Evolutionary conservation across 257 asterid genomes (phyloP).

Genomic region (Nicotiana paniculata): DNA sequence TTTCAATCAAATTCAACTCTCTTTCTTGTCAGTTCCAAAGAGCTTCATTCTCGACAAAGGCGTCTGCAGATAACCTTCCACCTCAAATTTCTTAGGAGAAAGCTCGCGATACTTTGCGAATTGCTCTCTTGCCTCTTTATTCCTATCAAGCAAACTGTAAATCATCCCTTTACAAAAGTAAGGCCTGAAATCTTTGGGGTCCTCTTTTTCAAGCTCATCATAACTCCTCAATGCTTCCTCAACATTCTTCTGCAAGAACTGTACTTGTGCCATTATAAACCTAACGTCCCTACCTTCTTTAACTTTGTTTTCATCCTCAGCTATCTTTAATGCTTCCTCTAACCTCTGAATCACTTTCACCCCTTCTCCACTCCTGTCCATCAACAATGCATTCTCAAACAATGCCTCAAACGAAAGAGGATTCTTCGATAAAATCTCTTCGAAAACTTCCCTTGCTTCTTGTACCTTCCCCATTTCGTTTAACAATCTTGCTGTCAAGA

Average conservation of each 20-base stretch:
- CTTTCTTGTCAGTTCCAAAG: slow-evolving; percentile 51
- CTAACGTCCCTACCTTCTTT: slow-evolving; percentile 79
- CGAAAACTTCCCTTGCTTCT: slow-evolving; percentile 55
- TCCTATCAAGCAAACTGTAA: slow-evolving; percentile 55
- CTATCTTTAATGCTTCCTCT: slow-evolving; percentile 55
- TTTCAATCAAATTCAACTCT: slow-evolving; percentile 18
- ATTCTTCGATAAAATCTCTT: slow-evolving; percentile 38
- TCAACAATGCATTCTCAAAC: slow-evolving; percentile 67
- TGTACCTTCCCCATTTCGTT: slow-evolving; percentile 53
- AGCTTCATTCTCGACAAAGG: slow-evolving; percentile 83
- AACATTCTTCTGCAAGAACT: slow-evolving; percentile 71
- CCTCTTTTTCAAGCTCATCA: slow-evolving; percentile 69
- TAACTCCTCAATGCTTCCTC: slow-evolving; percentile 73
- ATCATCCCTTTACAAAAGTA: slow-evolving; percentile 90
- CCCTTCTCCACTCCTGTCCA: slow-evolving; percentile 74
- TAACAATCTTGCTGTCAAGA: slow-evolving; percentile 53
- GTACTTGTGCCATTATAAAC: slow-evolving; percentile 77
- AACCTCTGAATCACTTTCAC: slow-evolving; percentile 54
- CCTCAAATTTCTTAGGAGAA: slow-evolving; percentile 72
- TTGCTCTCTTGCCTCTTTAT: slow-evolving; percentile 67
- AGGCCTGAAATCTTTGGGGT: slow-evolving; percentile 79
- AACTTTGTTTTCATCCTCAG: slow-evolving; percentile 47
- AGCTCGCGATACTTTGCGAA: slow-evolving; percentile 58
- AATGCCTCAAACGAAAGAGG: slow-evolving; percentile 61
- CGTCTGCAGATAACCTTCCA: slow-evolving; percentile 72